Conservation (phyloP, 352 stramenopile species). For the Globisporangium polare region DNA sequence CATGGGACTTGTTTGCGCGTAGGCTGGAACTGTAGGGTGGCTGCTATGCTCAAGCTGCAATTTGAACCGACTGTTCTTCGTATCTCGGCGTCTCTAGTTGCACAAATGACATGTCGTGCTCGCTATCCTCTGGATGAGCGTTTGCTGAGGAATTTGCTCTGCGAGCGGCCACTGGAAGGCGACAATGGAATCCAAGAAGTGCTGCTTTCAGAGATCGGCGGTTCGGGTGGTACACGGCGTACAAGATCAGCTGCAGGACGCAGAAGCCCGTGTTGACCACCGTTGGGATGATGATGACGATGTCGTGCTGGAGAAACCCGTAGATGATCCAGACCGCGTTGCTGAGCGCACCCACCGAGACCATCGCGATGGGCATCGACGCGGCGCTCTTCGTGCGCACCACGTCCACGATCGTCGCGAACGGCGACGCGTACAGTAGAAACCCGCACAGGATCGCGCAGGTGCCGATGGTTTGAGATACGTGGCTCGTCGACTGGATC, state of each 20-base stretch:
- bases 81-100: conserved; percentile 21
- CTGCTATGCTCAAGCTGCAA: neutral
- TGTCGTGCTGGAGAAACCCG: conserved; percentile 26
- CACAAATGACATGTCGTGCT: conserved; percentile 19
- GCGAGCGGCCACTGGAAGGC: neutral
- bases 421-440: conserved; percentile 31
- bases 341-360: conserved; percentile 29
- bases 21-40: neutral
- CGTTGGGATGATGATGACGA: conserved; percentile 30
- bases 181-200: conserved; percentile 2
- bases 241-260: conserved; percentile 31
- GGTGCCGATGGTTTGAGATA: conserved; percentile 20
- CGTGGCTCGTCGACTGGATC: conserved; percentile 8
- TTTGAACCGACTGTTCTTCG: neutral
- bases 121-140: conserved; percentile 6
- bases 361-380: conserved; percentile 36
- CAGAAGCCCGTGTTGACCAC: conserved; percentile 32
- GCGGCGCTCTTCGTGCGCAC: conserved; percentile 27
- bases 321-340: conserved; percentile 44
- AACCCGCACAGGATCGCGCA: conserved; percentile 27
- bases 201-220: conserved; percentile 6
- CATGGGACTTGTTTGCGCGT: neutral
- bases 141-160: conserved; percentile 7
- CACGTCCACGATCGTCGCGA: conserved; percentile 26
- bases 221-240: conserved; percentile 23